phyloP scores from a whole-genome alignment of 1,284 basidiomycete species.

The Paramarasmius palmivorus region DNA sequence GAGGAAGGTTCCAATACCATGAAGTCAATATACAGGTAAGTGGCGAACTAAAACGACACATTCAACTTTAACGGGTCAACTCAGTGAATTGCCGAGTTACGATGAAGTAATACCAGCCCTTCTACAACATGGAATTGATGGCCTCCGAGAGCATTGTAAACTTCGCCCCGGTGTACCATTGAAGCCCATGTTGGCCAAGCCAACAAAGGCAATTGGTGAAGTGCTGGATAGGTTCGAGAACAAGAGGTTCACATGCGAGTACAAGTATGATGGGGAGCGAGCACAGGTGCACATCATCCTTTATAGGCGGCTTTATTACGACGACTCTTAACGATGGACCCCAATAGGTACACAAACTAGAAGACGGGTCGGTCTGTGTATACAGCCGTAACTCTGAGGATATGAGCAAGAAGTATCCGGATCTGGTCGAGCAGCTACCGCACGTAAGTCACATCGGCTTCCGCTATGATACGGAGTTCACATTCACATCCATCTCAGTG shows the following conservation, averaged over 20 bases:
- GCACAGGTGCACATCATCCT: slow-evolving; percentile 66
- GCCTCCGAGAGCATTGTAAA: slow-evolving; percentile 78
- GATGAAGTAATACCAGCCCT: slow-evolving; percentile 94
- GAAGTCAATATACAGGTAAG: slow-evolving; percentile 91
- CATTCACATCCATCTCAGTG: slow-evolving; percentile 51
- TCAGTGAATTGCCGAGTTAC: slow-evolving; percentile 91
- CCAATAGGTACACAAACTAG: slow-evolving; percentile 75
- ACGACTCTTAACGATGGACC: background rate
- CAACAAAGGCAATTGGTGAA: slow-evolving; percentile 98
- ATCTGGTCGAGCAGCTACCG: slow-evolving; percentile 92
- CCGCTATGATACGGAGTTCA: background rate
- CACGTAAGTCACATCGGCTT: slow-evolving; percentile 52
- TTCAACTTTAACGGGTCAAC: slow-evolving; percentile 2
- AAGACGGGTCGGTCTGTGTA: slow-evolving; percentile 80
- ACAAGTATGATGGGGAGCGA: slow-evolving; percentile 99
- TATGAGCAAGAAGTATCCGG: slow-evolving; percentile 99
- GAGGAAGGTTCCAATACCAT: slow-evolving; percentile 80
- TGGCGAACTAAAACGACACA: background rate
- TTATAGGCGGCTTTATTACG: background rate
- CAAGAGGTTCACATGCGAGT: slow-evolving; percentile 97
- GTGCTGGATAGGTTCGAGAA: slow-evolving; percentile 97
- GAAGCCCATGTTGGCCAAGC: slow-evolving; percentile 99
- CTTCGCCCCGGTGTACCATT: slow-evolving; percentile 95
- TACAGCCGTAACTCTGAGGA: slow-evolving; percentile 99
- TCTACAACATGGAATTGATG: slow-evolving; percentile 76